Conservation (phyloP, 2,329 filamentous ascomycete genomes). For the Amauroascus niger region DNA sequence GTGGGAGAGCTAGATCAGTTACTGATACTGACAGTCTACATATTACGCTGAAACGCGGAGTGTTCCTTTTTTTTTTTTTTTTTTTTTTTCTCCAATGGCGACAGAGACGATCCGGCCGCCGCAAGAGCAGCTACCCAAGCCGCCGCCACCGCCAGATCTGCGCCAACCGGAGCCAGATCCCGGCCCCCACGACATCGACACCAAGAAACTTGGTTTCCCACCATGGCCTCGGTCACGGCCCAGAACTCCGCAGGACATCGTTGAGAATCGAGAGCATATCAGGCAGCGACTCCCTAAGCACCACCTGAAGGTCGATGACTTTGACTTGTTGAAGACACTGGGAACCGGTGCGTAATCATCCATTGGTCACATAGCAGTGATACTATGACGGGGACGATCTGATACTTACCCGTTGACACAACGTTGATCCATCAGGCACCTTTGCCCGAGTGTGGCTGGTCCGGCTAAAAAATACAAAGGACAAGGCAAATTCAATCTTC, state of each 20-base stretch:
- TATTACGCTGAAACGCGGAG: conserved; percentile 19
- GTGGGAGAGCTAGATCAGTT: neutral
- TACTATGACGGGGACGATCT: neutral
- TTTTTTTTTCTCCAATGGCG: conserved; percentile 27
- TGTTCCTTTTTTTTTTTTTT: conserved; percentile 19
- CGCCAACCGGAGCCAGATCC: conserved; percentile 9
- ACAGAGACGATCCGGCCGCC: conserved; percentile 26
- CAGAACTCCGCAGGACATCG: conserved; percentile 31
- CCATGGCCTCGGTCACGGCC: conserved; percentile 25
- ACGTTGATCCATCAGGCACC: conserved; percentile 30
- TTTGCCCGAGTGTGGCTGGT: conserved; percentile 45
- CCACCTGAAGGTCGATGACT: conserved; percentile 36
- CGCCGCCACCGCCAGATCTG: neutral
- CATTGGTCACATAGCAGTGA: neutral
- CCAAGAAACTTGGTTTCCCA: conserved; percentile 26
- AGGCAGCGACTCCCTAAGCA: conserved; percentile 31
- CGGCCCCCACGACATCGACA: conserved; percentile 21
- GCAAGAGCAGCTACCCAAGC: conserved; percentile 23
- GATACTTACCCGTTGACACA: conserved; percentile 5
- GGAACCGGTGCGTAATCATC: conserved; percentile 35
- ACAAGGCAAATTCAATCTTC: conserved; percentile 35
- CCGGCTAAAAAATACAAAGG: conserved; percentile 32
- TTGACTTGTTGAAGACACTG: conserved; percentile 41
- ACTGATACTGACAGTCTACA: neutral
- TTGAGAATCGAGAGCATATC: conserved; percentile 31